Evolutionary conservation across 495 filamentous ascomycete species (phyloP).

Genomic region (Hypomontagnella submonticulosa): DNA sequence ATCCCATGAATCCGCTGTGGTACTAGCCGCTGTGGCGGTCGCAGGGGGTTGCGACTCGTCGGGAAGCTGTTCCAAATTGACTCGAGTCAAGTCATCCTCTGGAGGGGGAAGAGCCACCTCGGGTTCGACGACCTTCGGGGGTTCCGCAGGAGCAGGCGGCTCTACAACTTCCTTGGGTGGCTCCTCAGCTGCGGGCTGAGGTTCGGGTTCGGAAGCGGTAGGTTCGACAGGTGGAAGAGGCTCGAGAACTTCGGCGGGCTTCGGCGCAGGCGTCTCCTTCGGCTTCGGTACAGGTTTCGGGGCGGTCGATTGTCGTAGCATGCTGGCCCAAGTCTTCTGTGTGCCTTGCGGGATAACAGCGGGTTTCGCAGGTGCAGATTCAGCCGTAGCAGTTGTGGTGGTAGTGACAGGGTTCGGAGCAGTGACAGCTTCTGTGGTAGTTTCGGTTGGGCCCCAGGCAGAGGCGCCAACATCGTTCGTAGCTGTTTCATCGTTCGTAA

Average conservation of each 20-base stretch:
- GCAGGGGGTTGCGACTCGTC: conserved; percentile 79
- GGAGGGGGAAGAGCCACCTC: conserved; percentile 69
- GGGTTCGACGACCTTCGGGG: conserved; percentile 58
- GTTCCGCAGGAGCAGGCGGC: conserved; percentile 44
- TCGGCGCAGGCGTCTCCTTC: conserved; percentile 55
- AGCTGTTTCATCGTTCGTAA: conserved; percentile 51
- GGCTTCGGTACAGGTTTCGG: conserved; percentile 59
- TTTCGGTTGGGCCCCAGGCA: conserved; percentile 36
- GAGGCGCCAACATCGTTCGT: conserved; percentile 41
- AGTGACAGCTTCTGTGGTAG: conserved; percentile 35
- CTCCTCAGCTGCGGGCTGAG: conserved; percentile 48
- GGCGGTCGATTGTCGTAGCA: conserved; percentile 59
- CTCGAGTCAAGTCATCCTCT: conserved; percentile 88
- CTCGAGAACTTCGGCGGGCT: conserved; percentile 54
- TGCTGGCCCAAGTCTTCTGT: conserved; percentile 69
- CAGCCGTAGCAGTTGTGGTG: conserved; percentile 30
- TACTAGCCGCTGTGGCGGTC: conserved; percentile 90
- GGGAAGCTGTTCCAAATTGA: conserved; percentile 88
- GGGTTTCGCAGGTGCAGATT: conserved; percentile 46
- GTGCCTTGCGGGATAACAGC: conserved; percentile 48
- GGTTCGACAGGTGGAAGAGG: conserved; percentile 52
- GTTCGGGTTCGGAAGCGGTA: conserved; percentile 48
- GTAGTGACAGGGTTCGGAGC: conserved; percentile 38
- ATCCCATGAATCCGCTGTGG: conserved; percentile 84
- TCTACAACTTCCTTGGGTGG: conserved; percentile 43